Percentiles rank a stretch among this genome's conserved stretches.
Evolutionary conservation across 108 stramenopile species (phyloP).

Genomic region (Cylindrotheca closterium): DNA sequence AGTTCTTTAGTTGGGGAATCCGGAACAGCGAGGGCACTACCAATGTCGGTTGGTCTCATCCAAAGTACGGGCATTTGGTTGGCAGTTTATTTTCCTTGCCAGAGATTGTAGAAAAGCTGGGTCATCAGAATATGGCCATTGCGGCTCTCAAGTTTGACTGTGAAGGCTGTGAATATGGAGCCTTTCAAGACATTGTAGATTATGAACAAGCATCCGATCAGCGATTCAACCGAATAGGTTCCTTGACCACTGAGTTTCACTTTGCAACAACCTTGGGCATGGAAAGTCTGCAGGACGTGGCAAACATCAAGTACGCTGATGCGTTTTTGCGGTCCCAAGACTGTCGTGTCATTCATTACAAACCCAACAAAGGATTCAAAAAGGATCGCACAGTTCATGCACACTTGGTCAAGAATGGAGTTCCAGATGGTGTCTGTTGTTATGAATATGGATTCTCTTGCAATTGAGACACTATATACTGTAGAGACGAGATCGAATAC

Average conservation of each 20-base stretch:
- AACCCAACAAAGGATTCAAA: background rate
- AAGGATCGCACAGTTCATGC: background rate
- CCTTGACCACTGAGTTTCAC: background rate
- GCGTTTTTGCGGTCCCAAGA: background rate
- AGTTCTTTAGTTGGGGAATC: background rate
- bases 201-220: slow-evolving; percentile 1
- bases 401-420: background rate
- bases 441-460: background rate
- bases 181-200: slow-evolving; percentile 22
- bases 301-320: background rate
- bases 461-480: background rate
- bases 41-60: background rate
- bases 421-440: background rate
- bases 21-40: background rate
- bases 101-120: slow-evolving; percentile 19
- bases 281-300: background rate
- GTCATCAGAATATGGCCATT: slow-evolving; percentile 18
- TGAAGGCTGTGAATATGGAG: slow-evolving; percentile 33
- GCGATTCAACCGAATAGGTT: background rate
- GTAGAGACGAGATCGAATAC: too few relatives aligned
- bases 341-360: background rate
- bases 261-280: background rate
- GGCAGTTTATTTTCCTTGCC: background rate
- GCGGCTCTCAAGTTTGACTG: slow-evolving; percentile 43
- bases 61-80: background rate